A percentile compares a stretch with the other conserved stretches of the same genome.
Evolutionary conservation across 768 basidiomycete genomes (phyloP).

Genomic region (Lactarius sanguifluus): DNA sequence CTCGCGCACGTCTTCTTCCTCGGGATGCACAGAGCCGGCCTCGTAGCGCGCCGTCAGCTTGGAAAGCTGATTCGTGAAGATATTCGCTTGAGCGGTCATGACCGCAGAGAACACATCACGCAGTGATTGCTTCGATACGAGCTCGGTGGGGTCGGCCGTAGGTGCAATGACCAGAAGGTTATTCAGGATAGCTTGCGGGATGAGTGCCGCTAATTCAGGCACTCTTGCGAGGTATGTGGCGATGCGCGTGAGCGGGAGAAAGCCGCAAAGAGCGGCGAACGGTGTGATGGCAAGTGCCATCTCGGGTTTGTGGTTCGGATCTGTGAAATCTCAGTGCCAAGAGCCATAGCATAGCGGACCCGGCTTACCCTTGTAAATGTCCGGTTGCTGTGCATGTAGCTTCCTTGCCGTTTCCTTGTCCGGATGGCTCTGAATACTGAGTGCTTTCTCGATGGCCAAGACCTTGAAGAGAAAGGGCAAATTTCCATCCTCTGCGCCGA

Average conservation of each 20-base stretch:
- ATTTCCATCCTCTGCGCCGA: constrained; percentile 55
- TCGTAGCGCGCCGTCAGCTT: constrained; percentile 64
- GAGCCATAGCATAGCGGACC: background rate
- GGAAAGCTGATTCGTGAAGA: constrained; percentile 54
- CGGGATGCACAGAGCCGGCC: constrained; percentile 39
- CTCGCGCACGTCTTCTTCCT: constrained; percentile 51
- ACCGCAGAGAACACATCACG: constrained; percentile 75
- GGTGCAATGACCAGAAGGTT: constrained; percentile 51
- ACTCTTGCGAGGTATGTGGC: constrained; percentile 61
- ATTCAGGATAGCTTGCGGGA: constrained; percentile 55
- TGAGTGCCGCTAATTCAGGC: constrained; percentile 74
- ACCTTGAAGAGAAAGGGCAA: constrained; percentile 94
- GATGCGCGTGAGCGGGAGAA: constrained; percentile 77
- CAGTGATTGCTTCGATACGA: constrained; percentile 60
- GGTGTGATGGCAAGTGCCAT: constrained; percentile 96
- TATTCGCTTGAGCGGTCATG: constrained; percentile 70
- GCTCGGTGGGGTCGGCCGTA: constrained; percentile 44
- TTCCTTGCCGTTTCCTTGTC: constrained; percentile 78
- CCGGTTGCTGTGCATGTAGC: constrained; percentile 47
- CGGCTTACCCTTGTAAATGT: constrained; percentile 85
- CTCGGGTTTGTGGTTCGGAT: constrained; percentile 97
- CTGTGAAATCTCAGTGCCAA: constrained; percentile 42
- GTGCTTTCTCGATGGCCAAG: constrained; percentile 82
- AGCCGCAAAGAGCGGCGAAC: constrained; percentile 91
- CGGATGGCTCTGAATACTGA: constrained; percentile 92